A percentile compares a stretch with the other conserved stretches of the same genome.
These are phyloP conservation scores for Piper longum DNA, from an alignment of 164 flowering plant species.

Conservation along the genomic window DNA sequence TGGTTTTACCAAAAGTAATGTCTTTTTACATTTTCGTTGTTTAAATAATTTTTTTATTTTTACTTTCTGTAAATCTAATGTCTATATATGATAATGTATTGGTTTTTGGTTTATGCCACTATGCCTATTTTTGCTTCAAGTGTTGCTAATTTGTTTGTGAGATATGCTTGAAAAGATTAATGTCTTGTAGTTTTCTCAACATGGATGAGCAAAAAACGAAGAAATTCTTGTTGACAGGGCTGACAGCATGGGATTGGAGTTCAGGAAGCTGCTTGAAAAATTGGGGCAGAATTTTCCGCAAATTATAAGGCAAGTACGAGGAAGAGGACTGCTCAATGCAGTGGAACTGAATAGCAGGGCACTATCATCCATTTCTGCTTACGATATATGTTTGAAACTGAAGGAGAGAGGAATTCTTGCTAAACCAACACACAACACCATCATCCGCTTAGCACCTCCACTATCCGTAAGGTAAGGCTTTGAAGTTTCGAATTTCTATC, in stretches of 20 bases:
- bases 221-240: constrained; percentile 34
- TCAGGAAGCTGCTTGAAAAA: constrained; percentile 39
- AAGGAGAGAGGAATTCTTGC: constrained; percentile 96
- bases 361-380: constrained; percentile 61
- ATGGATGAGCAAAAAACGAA: background rate
- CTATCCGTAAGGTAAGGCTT: constrained; percentile 59
- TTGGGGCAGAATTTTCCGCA: constrained; percentile 57
- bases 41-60: too few relatives aligned
- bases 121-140: too few relatives aligned
- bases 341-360: constrained; percentile 64
- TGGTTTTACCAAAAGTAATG: background rate
- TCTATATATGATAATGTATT: too few relatives aligned
- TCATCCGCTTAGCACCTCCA: constrained; percentile 91
- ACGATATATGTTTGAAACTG: constrained; percentile 75
- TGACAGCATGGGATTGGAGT: constrained; percentile 56
- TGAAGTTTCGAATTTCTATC: too few relatives aligned
- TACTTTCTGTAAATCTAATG: too few relatives aligned
- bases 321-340: constrained; percentile 86
- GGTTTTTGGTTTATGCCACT: too few relatives aligned
- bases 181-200: too few relatives aligned
- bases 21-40: background rate
- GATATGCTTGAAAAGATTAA: background rate
- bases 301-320: constrained; percentile 72
- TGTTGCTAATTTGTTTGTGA: background rate
- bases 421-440: constrained; percentile 84